phyloP scores from a whole-genome alignment of 2,329 filamentous ascomycete genomes.

The Mycosphaerella arachidis region DNA sequence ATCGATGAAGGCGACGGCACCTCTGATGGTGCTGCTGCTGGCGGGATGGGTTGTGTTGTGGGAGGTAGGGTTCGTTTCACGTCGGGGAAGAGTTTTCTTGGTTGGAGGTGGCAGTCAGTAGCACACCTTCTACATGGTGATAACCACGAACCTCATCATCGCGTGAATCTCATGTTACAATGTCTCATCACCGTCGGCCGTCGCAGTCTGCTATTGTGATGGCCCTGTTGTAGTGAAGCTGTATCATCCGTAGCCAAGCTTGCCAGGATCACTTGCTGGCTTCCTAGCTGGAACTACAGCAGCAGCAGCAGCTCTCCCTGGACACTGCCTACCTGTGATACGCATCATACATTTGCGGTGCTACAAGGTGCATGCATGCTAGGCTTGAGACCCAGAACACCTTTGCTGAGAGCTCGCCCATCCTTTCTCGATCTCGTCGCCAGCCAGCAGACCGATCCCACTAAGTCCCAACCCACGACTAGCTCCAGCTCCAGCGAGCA shows the following conservation, averaged over 20 bases:
- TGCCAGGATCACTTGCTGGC: not conserved
- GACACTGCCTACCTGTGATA: not conserved
- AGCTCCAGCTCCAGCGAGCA: not conserved
- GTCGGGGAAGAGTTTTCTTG: not conserved
- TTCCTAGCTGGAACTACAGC: conserved; percentile 1
- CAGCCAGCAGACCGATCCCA: conserved; percentile 23
- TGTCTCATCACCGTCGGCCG: not conserved
- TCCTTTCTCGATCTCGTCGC: conserved; percentile 60
- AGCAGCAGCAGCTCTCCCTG: not conserved
- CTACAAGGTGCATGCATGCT: conserved; percentile 37
- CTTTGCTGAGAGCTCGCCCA: conserved; percentile 55
- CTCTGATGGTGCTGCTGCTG: not conserved
- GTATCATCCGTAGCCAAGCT: not conserved
- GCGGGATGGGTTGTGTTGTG: not conserved
- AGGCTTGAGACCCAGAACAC: conserved; percentile 52
- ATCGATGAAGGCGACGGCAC: not conserved
- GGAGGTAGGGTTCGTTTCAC: not conserved
- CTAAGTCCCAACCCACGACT: conserved; percentile 7
- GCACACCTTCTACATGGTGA: not conserved
- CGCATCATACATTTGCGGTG: not conserved
- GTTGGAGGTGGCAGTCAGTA: not conserved
- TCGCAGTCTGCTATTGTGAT: not conserved
- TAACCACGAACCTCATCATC: not conserved
- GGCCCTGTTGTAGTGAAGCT: not conserved
- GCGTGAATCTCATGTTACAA: not conserved